Percentiles rank a stretch among this genome's conserved stretches.
These are phyloP conservation scores for Amorphotheca resinae DNA, from an alignment of 495 filamentous ascomycete species.

Conservation along the genomic window DNA sequence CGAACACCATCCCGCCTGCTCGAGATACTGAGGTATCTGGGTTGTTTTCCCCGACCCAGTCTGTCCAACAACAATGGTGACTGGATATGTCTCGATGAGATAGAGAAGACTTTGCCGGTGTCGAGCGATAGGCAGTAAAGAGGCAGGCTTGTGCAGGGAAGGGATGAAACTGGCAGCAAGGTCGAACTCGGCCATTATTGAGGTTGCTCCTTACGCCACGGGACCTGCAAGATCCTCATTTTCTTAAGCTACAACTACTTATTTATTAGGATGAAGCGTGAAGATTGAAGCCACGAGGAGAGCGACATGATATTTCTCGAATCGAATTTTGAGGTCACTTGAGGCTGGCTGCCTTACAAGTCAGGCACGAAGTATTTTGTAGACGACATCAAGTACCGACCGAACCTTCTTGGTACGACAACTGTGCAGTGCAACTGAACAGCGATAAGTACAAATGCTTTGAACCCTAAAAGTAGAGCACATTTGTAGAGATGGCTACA, in stretches of 20 bases:
- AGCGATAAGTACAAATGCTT: too few relatives aligned
- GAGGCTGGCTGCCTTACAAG: too few relatives aligned
- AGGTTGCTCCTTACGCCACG: not conserved
- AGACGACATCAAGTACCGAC: too few relatives aligned
- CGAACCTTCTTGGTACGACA: too few relatives aligned
- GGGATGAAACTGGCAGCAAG: slow-evolving; percentile 57
- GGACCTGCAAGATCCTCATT: not conserved
- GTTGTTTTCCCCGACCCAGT: slow-evolving; percentile 90
- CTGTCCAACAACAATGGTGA: slow-evolving; percentile 77
- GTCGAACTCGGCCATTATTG: slow-evolving; percentile 41
- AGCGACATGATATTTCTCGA: too few relatives aligned
- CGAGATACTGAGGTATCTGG: slow-evolving; percentile 77
- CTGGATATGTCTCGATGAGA: slow-evolving; percentile 60
- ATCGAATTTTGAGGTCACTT: too few relatives aligned
- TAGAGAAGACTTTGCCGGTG: slow-evolving; percentile 65
- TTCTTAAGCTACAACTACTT: not conserved
- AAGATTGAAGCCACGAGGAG: too few relatives aligned
- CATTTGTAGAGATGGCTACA: too few relatives aligned
- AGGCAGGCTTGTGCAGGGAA: slow-evolving; percentile 63
- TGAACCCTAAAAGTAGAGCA: too few relatives aligned
- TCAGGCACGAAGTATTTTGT: too few relatives aligned
- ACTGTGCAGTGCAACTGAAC: too few relatives aligned
- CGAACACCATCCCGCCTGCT: slow-evolving; percentile 80
- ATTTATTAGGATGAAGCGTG: too few relatives aligned
- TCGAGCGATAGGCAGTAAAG: slow-evolving; percentile 64